A percentile compares a stretch with the other conserved stretches of the same genome.
Evolutionary conservation across 768 basidiomycete species (phyloP).

Genomic region (Calocybe gangraenosa): DNA sequence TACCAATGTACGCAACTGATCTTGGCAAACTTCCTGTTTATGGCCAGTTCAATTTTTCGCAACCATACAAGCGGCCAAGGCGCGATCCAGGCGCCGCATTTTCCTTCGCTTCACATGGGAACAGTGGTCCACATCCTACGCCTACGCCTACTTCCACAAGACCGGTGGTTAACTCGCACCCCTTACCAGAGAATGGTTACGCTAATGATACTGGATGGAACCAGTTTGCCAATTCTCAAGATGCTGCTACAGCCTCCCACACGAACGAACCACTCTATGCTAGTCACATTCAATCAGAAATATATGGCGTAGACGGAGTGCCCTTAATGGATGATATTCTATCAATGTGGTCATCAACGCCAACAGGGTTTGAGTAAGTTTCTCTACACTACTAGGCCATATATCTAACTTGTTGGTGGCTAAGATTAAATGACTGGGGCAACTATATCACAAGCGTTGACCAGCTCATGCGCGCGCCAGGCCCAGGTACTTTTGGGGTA

Average conservation of each 20-base stretch:
- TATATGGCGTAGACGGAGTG: constrained; percentile 15
- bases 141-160: neutral
- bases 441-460: constrained; percentile 35
- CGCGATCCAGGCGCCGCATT: constrained; percentile 1
- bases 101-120: neutral
- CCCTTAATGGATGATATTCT: constrained; percentile 46
- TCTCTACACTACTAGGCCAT: neutral
- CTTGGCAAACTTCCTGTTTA: constrained; percentile 51
- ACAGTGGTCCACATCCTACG: neutral
- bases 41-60: constrained; percentile 35
- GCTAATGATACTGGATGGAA: neutral
- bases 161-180: neutral
- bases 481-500: constrained; percentile 2
- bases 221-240: neutral
- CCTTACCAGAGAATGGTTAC: neutral
- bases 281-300: neutral
- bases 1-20: constrained; percentile 57
- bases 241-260: neutral
- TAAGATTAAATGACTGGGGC: constrained; percentile 41
- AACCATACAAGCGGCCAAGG: constrained; percentile 17
- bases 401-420: neutral
- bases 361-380: constrained; percentile 56
- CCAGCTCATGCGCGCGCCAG: constrained; percentile 22
- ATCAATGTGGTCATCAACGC: constrained; percentile 61
- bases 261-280: neutral